These are phyloP conservation scores for Aspergillus ustus DNA, from an alignment of 2,329 filamentous ascomycete genomes.

Conservation along the genomic window DNA sequence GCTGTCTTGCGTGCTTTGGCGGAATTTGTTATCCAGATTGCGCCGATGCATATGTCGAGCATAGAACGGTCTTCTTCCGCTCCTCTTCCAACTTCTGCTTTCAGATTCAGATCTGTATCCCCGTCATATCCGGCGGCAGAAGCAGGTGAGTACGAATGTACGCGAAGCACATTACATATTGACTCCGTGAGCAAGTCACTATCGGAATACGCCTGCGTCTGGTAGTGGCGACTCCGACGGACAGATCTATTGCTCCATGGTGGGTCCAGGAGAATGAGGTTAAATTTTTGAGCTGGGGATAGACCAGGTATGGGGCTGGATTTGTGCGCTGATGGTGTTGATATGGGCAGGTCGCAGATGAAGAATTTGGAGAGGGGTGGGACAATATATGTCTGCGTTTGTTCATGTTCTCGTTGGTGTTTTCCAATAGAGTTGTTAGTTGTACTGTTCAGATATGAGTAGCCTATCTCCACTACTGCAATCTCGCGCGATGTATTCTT, in stretches of 20 bases:
- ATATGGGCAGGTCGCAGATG: slow-evolving; percentile 42
- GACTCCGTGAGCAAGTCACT: slow-evolving; percentile 34
- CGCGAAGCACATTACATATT: slow-evolving; percentile 52
- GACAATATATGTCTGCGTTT: slow-evolving; percentile 42
- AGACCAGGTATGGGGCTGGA: slow-evolving; percentile 32
- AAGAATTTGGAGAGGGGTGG: slow-evolving; percentile 56
- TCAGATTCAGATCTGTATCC: too few relatives aligned
- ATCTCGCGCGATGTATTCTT: slow-evolving; percentile 13
- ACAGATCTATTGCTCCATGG: slow-evolving; percentile 68
- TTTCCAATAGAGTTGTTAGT: slow-evolving; percentile 22
- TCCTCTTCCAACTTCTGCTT: neutral
- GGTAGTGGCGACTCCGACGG: slow-evolving; percentile 56
- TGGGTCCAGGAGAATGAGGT: slow-evolving; percentile 65
- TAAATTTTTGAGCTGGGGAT: slow-evolving; percentile 49
- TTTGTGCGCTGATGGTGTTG: slow-evolving; percentile 11
- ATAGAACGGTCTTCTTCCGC: neutral
- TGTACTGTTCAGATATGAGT: slow-evolving; percentile 17
- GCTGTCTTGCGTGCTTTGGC: slow-evolving; percentile 53
- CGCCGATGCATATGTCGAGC: slow-evolving; percentile 46
- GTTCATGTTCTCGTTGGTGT: slow-evolving; percentile 22
- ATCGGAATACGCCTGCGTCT: slow-evolving; percentile 37
- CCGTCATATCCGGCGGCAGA: neutral
- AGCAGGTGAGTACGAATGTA: slow-evolving; percentile 41
- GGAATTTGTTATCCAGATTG: slow-evolving; percentile 67
- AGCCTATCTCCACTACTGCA: slow-evolving; percentile 17